A percentile compares a stretch with the other conserved stretches of the same genome.
phyloP scores from a whole-genome alignment of 306 rosid species.

The Quillaja saponaria region DNA sequence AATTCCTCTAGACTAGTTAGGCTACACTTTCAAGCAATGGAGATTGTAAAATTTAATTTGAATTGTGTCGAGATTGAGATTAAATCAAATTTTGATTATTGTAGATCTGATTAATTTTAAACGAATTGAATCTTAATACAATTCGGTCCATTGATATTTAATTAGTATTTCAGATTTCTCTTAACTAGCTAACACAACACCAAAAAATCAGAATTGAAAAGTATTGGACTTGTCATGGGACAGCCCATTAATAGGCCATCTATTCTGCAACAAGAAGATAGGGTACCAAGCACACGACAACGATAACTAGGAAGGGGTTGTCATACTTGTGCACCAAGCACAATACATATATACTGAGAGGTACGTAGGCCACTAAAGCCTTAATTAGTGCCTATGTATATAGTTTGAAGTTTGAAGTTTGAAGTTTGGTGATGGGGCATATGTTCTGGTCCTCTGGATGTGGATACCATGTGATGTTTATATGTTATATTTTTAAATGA shows the following conservation, averaged over 20 bases:
- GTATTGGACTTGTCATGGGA: neutral
- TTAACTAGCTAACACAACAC: no score
- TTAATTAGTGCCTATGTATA: conserved; percentile 42
- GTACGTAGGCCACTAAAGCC: conserved; percentile 36
- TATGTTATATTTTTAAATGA: conserved; percentile 20
- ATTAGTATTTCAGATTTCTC: no score
- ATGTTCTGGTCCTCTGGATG: conserved; percentile 16
- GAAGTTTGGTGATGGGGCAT: conserved; percentile 51
- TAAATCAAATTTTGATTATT: no score
- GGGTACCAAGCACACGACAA: conserved; percentile 33
- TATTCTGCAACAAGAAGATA: conserved; percentile 7
- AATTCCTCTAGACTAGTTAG: no score
- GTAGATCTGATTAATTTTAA: no score
- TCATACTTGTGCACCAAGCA: conserved; percentile 28
- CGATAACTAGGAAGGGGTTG: conserved; percentile 26
- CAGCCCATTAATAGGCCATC: neutral
- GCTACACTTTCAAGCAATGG: no score
- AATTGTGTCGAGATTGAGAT: no score
- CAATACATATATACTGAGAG: conserved; percentile 33
- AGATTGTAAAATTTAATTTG: no score
- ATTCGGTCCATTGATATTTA: no score
- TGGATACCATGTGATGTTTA: conserved; percentile 62
- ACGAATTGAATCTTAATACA: no score
- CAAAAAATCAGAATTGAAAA: no score
- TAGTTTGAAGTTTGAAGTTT: conserved; percentile 30